Base-by-base conservation (phyloP, 2,329 filamentous ascomycete species). In the Fusarium hainanense region DNA sequence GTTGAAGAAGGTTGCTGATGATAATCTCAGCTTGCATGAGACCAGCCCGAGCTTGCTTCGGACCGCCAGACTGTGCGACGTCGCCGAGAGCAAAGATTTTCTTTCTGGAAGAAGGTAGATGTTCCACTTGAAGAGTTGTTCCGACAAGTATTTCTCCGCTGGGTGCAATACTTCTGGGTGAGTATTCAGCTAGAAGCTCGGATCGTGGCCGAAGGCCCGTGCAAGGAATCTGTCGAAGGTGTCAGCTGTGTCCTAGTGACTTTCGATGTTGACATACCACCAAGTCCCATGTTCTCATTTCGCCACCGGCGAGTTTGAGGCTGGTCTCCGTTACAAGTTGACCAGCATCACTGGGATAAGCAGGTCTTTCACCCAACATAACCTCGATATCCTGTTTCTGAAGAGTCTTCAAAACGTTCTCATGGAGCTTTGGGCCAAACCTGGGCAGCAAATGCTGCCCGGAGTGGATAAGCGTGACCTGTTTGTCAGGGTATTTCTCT, bases 201-300 rank as follows among this genome's bases (percentile, higher is more conserved):
- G 70, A 68, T 18, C 56, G 59, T 9, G 70, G 69, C 0, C 50
- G 63, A 0, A 68, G 54, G 0, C 70, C 69, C 5, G 63, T 72
- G 8, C 70, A 72, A 2, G 57, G 69, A 8, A 72, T 70, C 69
- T 72, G 4, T n/a, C 0, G 16, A 4, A 0, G 11, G 1, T 3
- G 2, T 16, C 3, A 23, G n/a, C 48, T 3, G 40, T 4, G 14
- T 7, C 6, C 4, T 6, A 14, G 4, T 2, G 18, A 6, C 14
- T 4, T 13, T 4, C 3, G 0, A 2, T 1, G 3, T 1, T 3
- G 6, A 43, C 62, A 0, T 58, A 72, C 66, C 18, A 72, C 50
- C 14, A 72, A 13, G 5, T 72, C 66, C 25, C 57, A 72, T 0
- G 42, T 30, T 1, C 48, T 40, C 1, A 3, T 43, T 4, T 57